phyloP scores from a whole-genome alignment of 2,329 filamentous ascomycete species.

The Colletotrichum sp. region DNA sequence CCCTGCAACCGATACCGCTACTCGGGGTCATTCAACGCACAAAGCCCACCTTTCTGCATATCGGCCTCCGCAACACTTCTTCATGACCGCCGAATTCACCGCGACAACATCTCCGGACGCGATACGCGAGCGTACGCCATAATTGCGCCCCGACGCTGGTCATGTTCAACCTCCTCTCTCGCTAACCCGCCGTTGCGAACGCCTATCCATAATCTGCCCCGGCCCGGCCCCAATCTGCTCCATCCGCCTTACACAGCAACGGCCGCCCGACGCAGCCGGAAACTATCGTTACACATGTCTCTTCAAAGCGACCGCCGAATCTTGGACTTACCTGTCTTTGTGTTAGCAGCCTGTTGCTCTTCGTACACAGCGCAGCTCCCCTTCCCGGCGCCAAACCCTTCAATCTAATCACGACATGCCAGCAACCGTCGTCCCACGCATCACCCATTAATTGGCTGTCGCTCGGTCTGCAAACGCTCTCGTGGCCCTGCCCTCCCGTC shows the following conservation, averaged over 20 bases:
- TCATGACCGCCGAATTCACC: background rate
- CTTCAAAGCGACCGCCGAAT: background rate
- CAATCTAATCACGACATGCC: background rate
- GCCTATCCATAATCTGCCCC: background rate
- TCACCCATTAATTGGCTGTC: background rate
- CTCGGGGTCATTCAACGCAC: background rate
- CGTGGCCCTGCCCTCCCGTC: background rate
- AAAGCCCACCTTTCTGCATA: conserved; percentile 3
- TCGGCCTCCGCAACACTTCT: background rate
- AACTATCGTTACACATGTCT: conserved; percentile 3
- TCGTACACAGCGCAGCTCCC: background rate
- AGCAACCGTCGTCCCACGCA: background rate
- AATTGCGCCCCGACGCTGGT: background rate
- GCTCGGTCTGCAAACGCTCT: background rate
- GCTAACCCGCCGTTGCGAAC: background rate
- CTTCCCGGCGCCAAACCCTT: background rate
- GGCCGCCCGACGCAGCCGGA: background rate
- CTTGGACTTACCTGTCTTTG: background rate
- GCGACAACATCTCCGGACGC: background rate
- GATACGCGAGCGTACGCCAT: background rate
- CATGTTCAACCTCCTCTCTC: background rate
- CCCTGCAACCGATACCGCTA: conserved; percentile 5
- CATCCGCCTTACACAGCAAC: background rate
- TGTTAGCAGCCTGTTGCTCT: background rate
- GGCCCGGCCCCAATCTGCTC: background rate